Evolutionary conservation across 768 basidiomycete genomes (phyloP).

Genomic region (Leccinellum luteum): DNA sequence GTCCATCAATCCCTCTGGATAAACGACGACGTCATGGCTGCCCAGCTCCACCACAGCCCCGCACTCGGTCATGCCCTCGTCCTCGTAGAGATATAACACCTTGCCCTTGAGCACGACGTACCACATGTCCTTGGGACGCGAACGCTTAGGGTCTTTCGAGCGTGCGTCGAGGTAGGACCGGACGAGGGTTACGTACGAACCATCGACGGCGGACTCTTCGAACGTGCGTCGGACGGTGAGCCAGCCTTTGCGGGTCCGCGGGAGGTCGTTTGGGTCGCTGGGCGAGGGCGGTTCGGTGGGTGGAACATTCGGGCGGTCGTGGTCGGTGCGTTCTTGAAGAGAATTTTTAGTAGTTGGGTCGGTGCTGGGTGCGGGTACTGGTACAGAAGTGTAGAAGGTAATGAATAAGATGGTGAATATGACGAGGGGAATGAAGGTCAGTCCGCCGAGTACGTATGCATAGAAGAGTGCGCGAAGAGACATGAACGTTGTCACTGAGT

Average conservation of each 20-base stretch:
- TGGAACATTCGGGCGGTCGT: constrained; percentile 26
- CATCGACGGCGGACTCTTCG: constrained; percentile 59
- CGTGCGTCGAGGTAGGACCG: constrained; percentile 77
- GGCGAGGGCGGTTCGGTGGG: constrained; percentile 16
- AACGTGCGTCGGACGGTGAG: constrained; percentile 80
- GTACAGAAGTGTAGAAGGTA: constrained; percentile 80
- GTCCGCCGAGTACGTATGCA: constrained; percentile 84
- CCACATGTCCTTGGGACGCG: constrained; percentile 89
- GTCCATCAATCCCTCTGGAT: constrained; percentile 71
- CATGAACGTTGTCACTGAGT: constrained; percentile 34
- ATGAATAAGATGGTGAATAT: constrained; percentile 55
- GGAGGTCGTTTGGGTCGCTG: constrained; percentile 51
- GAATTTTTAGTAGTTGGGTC: constrained; percentile 30
- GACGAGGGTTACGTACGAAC: constrained; percentile 76
- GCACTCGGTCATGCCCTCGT: constrained; percentile 87
- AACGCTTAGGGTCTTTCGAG: constrained; percentile 80
- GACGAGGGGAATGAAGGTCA: constrained; percentile 85
- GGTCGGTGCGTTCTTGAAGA: constrained; percentile 12
- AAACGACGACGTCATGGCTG: constrained; percentile 73
- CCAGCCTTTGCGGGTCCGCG: constrained; percentile 75
- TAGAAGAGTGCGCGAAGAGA: constrained; percentile 69
- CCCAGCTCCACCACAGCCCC: constrained; percentile 87
- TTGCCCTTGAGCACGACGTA: constrained; percentile 90
- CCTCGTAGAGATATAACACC: constrained; percentile 90
- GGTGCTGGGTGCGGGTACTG: constrained; percentile 58